These are phyloP conservation scores for Hansenula lynferdii DNA, from an alignment of 1,139 yeast species.

Conservation along the genomic window DNA sequence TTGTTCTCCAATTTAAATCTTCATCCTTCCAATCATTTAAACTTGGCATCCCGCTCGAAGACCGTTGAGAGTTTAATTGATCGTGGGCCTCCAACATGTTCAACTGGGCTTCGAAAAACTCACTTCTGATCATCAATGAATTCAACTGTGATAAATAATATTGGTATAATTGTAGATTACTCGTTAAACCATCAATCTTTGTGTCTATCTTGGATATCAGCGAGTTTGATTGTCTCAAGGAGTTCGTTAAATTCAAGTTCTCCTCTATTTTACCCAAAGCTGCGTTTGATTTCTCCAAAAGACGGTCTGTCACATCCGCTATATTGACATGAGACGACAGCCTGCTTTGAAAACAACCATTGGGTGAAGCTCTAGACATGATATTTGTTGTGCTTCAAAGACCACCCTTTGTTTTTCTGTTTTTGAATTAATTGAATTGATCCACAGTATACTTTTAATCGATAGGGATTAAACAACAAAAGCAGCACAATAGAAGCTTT, in stretches of 20 bases:
- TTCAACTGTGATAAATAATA: conserved; percentile 25
- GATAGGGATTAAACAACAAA: too few relatives aligned
- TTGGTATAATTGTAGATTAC: conserved; percentile 17
- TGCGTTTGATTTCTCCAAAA: conserved; percentile 14
- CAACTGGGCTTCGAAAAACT: conserved; percentile 35
- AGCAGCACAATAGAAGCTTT: too few relatives aligned
- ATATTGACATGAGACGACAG: conserved; percentile 5
- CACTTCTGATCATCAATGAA: conserved; percentile 30
- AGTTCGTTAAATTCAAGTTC: conserved; percentile 14
- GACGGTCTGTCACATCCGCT: conserved; percentile 16
- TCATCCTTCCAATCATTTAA: conserved; percentile 22
- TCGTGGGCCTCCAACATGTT: conserved; percentile 28
- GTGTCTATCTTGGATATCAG: conserved; percentile 13
- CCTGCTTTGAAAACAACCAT: too few relatives aligned
- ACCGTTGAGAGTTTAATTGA: conserved; percentile 14
- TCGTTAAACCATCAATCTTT: conserved; percentile 11
- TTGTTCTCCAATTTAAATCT: conserved; percentile 35
- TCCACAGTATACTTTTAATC: too few relatives aligned
- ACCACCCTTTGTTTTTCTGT: too few relatives aligned
- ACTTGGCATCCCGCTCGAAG: conserved; percentile 19
- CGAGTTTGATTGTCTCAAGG: conserved; percentile 14
- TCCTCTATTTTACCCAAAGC: conserved; percentile 19
- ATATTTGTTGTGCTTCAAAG: too few relatives aligned
- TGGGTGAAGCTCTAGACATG: too few relatives aligned
- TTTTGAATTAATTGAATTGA: too few relatives aligned